phyloP scores from a whole-genome alignment of 169 alveolate genomes.

The Theileria sp. region DNA sequence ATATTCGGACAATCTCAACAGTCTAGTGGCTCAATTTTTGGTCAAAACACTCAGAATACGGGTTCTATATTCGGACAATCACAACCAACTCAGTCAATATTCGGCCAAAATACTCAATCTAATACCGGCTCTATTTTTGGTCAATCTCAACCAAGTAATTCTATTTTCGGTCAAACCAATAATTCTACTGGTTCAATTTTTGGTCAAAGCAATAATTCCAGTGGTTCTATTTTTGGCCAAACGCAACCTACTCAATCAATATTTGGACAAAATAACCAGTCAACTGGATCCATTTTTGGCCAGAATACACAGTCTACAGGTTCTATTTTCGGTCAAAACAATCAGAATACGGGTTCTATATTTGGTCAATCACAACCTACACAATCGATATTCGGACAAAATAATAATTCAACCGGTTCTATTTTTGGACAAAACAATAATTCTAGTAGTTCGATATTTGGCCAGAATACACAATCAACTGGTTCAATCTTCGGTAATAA shows the following conservation, averaged over 20 bases:
- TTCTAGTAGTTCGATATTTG: constrained; percentile 7
- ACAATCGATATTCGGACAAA: neutral
- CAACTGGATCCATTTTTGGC: neutral
- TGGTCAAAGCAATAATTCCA: constrained; percentile 5
- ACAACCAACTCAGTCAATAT: neutral
- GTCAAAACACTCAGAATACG: neutral
- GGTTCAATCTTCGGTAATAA: neutral
- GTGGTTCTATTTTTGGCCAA: neutral
- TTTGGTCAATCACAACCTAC: neutral
- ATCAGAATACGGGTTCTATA: neutral
- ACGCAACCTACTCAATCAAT: neutral
- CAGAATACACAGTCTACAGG: neutral
- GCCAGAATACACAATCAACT: neutral
- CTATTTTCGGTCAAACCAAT: neutral
- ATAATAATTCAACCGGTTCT: neutral
- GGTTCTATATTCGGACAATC: neutral
- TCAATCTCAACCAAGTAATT: neutral
- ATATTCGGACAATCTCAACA: constrained; percentile 15
- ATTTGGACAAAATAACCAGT: neutral
- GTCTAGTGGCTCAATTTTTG: neutral
- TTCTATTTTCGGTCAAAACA: constrained; percentile 6
- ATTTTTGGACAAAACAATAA: constrained; percentile 19
- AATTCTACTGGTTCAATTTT: neutral
- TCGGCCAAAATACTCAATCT: constrained; percentile 7
- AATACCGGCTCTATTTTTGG: constrained; percentile 1